phyloP scores from a whole-genome alignment of 164 flowering plant genomes.

The Taxillus chinensis region DNA sequence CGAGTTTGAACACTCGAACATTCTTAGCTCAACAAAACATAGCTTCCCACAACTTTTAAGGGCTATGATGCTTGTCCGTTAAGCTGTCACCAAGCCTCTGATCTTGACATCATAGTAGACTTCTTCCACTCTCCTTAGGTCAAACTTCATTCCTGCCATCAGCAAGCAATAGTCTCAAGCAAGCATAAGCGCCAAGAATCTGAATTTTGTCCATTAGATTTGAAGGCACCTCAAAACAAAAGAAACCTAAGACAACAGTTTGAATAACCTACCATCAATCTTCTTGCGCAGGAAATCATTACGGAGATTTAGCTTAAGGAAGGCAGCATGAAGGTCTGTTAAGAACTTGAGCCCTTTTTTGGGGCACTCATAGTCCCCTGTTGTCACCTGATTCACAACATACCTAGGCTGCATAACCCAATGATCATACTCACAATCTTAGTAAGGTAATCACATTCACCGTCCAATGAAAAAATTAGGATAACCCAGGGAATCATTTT shows the following conservation, averaged over 20 bases:
- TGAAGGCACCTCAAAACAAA: not conserved
- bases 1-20: no score
- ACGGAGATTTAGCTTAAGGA: constrained; percentile 91
- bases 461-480: constrained; percentile 15
- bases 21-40: not conserved
- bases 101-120: constrained; percentile 90
- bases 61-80: constrained; percentile 17
- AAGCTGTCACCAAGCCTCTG: constrained; percentile 46
- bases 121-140: constrained; percentile 88
- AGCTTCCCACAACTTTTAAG: not conserved
- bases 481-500: no score
- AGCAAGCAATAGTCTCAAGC: not conserved
- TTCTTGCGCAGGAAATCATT: constrained; percentile 91
- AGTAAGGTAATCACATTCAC: constrained; percentile 53
- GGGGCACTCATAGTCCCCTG: constrained; percentile 90
- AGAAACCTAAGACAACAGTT: not conserved
- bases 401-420: constrained; percentile 19
- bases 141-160: constrained; percentile 83
- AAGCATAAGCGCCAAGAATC: not conserved
- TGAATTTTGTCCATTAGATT: no score
- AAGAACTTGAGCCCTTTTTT: constrained; percentile 78
- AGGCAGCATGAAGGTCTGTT: constrained; percentile 90
- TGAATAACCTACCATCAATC: constrained; percentile 60
- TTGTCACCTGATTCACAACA: constrained; percentile 27
- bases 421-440: constrained; percentile 24